Percentiles rank a stretch among this genome's conserved stretches.
phyloP scores from a whole-genome alignment of 441 rosid genomes.

The Erysimum cheiri region DNA sequence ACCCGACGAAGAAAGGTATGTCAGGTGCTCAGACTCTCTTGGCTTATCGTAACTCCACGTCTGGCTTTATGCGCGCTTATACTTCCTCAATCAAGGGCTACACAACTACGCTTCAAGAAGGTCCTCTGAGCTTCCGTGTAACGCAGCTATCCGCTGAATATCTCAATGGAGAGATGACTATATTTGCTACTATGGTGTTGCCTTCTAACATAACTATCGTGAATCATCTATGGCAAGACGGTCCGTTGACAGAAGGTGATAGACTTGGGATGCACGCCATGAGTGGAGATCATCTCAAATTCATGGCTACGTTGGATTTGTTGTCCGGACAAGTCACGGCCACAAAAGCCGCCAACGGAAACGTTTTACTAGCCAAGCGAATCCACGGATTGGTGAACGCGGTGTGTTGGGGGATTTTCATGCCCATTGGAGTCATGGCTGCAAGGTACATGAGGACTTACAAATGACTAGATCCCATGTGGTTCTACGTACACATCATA shows the following conservation, averaged over 20 bases:
- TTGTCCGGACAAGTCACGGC: slow-evolving; percentile 23
- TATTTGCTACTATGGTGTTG: slow-evolving; percentile 3
- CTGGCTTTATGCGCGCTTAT: slow-evolving; percentile 44
- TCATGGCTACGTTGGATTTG: slow-evolving; percentile 26
- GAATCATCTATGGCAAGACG: slow-evolving; percentile 36
- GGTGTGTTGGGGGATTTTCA: slow-evolving; percentile 65
- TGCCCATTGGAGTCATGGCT: slow-evolving; percentile 57
- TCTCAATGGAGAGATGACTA: slow-evolving; percentile 23
- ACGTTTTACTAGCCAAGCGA: slow-evolving; percentile 29
- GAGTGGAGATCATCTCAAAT: slow-evolving; percentile 29
- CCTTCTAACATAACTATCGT: slow-evolving; percentile 19
- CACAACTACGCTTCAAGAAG: slow-evolving; percentile 31
- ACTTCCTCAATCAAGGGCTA: slow-evolving; percentile 45
- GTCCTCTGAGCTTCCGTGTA: slow-evolving; percentile 48
- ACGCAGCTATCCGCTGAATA: slow-evolving; percentile 47
- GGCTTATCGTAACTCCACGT: slow-evolving; percentile 42
- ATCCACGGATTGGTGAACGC: slow-evolving; percentile 61
- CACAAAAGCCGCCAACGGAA: neutral
- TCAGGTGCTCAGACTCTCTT: slow-evolving; percentile 55
- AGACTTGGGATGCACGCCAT: slow-evolving; percentile 14
- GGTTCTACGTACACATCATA: slow-evolving; percentile 56
- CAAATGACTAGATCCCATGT: slow-evolving; percentile 50
- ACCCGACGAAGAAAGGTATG: slow-evolving; percentile 59
- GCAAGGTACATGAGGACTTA: slow-evolving; percentile 61
- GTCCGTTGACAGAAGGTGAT: slow-evolving; percentile 18